These are phyloP conservation scores for Phaeomoniella chlamydospora DNA, from an alignment of 2,329 filamentous ascomycete genomes.

Conservation along the genomic window DNA sequence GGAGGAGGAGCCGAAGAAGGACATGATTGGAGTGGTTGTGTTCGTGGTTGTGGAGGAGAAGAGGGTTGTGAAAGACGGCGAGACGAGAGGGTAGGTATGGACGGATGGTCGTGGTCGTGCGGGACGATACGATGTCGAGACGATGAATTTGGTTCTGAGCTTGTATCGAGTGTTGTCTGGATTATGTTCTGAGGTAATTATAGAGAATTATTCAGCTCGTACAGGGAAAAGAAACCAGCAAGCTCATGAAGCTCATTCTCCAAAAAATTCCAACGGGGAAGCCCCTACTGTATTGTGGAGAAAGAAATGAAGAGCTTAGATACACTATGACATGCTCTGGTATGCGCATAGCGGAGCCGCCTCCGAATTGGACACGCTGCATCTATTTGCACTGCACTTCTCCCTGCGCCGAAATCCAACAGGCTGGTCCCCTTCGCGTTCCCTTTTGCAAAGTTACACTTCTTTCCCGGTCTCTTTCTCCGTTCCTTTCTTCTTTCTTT, in stretches of 20 bases:
- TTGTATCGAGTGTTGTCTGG: conserved; percentile 1
- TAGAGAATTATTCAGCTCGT: too few species aligned
- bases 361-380: conserved; percentile 5
- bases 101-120: background rate
- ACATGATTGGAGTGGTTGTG: too few species aligned
- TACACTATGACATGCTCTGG: too few species aligned
- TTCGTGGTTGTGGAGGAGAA: background rate
- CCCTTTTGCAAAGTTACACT: too few species aligned
- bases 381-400: conserved; percentile 5
- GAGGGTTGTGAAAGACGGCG: background rate
- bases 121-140: background rate
- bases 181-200: too few species aligned
- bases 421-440: background rate
- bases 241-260: too few species aligned
- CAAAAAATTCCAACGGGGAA: too few species aligned
- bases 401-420: background rate
- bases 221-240: too few species aligned
- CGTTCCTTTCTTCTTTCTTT: conserved; percentile 2
- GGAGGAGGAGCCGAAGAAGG: conserved; percentile 2
- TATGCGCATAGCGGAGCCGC: conserved; percentile 5
- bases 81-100: background rate
- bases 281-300: too few species aligned
- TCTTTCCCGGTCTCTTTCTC: conserved; percentile 5
- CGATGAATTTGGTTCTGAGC: background rate
- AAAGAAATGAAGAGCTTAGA: too few species aligned